Evolutionary conservation across 306 rosid genomes (phyloP).

Genomic region (Dryas alaskensis): DNA sequence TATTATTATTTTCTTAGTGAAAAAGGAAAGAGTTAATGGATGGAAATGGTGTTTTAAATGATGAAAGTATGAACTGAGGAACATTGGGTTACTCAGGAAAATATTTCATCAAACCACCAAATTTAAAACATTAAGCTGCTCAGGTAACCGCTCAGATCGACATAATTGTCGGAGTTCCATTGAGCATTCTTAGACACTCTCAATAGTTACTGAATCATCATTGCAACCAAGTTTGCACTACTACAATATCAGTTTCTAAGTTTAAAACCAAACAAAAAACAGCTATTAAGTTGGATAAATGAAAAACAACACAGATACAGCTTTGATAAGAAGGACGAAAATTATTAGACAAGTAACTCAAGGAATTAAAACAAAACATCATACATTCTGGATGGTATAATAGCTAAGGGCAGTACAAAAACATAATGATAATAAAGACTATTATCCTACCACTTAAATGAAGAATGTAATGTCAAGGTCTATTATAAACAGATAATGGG

Average conservation of each 20-base stretch:
- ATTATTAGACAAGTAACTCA: background rate
- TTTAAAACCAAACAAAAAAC: background rate
- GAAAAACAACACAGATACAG: background rate
- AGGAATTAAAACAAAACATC: background rate
- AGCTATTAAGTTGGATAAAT: background rate
- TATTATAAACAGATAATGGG: background rate
- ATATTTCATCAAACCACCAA: background rate
- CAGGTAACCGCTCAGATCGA: conserved; percentile 51
- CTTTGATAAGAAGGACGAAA: background rate
- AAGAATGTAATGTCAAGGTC: background rate
- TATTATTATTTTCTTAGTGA: background rate
- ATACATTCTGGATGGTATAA: background rate
- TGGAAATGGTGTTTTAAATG: background rate
- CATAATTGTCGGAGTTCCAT: conserved; percentile 32
- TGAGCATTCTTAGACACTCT: conserved; percentile 24
- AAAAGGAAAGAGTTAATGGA: background rate
- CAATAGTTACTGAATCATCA: conserved; percentile 39
- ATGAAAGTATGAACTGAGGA: background rate
- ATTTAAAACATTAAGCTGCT: conserved; percentile 24
- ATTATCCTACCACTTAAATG: background rate
- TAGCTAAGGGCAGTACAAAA: background rate
- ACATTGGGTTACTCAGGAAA: background rate
- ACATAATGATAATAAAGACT: background rate
- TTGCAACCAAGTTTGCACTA: conserved; percentile 18
- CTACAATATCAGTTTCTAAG: background rate